Conservation (phyloP, 1,139 yeast species). For the Spencermartinsiella ligniputridi region DNA sequence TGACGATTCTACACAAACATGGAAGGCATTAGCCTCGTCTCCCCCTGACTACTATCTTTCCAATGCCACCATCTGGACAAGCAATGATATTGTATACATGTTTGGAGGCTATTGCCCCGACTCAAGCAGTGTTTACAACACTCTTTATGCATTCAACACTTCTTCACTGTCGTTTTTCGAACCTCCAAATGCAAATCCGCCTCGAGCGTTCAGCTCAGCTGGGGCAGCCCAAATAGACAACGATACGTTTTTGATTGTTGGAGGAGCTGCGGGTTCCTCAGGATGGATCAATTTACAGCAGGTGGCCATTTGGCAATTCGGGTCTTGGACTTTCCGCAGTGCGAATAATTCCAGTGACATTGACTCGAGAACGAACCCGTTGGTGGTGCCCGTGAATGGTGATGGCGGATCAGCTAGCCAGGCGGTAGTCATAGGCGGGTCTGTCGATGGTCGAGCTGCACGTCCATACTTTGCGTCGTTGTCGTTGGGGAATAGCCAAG, state of each 20-base stretch:
- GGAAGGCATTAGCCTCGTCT: slow-evolving; percentile 18
- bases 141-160: slow-evolving; percentile 39
- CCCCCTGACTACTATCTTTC: slow-evolving; percentile 14
- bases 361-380: slow-evolving; percentile 45
- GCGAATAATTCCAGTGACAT: slow-evolving; percentile 32
- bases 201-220: slow-evolving; percentile 49
- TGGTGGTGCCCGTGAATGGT: slow-evolving; percentile 40
- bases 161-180: slow-evolving; percentile 24
- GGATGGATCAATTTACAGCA: slow-evolving; percentile 63
- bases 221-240: slow-evolving; percentile 22
- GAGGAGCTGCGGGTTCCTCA: slow-evolving; percentile 46
- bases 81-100: slow-evolving; percentile 39
- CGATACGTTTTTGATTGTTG: slow-evolving; percentile 38
- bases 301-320: slow-evolving; percentile 55
- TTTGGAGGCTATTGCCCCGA: slow-evolving; percentile 44
- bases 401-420: slow-evolving; percentile 4
- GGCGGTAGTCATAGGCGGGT: slow-evolving; percentile 39
- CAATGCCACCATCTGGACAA: slow-evolving; percentile 34
- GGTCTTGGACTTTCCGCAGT: slow-evolving; percentile 52
- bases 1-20: slow-evolving; percentile 12
- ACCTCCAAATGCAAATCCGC: slow-evolving; percentile 38
- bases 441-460: slow-evolving; percentile 35
- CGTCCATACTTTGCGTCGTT: slow-evolving; percentile 43
- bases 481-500: slow-evolving; percentile 30
- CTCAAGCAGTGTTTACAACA: slow-evolving; percentile 30